Conservation (phyloP, 805 yeast species). For the Wickerhamiella domercqiae region DNA sequence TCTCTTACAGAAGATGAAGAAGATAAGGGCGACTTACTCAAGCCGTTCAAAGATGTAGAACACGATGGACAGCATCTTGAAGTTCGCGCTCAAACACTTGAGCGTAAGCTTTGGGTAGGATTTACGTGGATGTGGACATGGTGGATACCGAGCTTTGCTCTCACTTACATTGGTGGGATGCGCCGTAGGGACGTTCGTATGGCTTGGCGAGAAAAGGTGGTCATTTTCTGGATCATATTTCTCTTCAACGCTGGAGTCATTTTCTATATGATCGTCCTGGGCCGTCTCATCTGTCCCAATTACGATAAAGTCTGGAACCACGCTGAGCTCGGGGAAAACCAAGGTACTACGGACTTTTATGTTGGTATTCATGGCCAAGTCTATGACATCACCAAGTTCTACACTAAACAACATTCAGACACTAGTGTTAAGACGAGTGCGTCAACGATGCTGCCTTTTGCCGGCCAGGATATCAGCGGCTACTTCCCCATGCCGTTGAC, state of each 20-base stretch:
- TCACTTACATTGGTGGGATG: slow-evolving; percentile 26
- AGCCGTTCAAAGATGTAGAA: slow-evolving; percentile 21
- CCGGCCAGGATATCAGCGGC: slow-evolving; percentile 26
- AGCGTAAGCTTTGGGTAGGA: slow-evolving; percentile 25
- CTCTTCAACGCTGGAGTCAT: slow-evolving; percentile 26
- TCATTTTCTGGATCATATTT: slow-evolving; percentile 24
- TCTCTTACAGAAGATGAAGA: slow-evolving; percentile 26
- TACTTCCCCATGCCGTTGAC: slow-evolving; percentile 30
- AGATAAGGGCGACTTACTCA: slow-evolving; percentile 16
- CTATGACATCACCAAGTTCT: slow-evolving; percentile 28
- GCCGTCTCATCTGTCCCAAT: slow-evolving; percentile 27
- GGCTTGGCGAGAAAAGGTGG: slow-evolving; percentile 31
- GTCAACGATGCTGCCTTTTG: slow-evolving; percentile 24
- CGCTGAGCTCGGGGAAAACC: slow-evolving; percentile 24
- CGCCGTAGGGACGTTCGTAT: slow-evolving; percentile 27
- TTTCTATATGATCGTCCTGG: slow-evolving; percentile 30
- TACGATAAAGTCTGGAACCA: slow-evolving; percentile 29
- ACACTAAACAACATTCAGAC: slow-evolving; percentile 28
- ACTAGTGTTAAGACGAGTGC: slow-evolving; percentile 23
- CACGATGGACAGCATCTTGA: slow-evolving; percentile 21
- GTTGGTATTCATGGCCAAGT: slow-evolving; percentile 28
- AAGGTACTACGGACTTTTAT: slow-evolving; percentile 24
- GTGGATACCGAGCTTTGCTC: slow-evolving; percentile 28
- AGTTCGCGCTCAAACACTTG: slow-evolving; percentile 20
- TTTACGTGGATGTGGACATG: slow-evolving; percentile 28